Conservation (phyloP, 192 early-diverging fungal species). For the Coemansia sp. region DNA sequence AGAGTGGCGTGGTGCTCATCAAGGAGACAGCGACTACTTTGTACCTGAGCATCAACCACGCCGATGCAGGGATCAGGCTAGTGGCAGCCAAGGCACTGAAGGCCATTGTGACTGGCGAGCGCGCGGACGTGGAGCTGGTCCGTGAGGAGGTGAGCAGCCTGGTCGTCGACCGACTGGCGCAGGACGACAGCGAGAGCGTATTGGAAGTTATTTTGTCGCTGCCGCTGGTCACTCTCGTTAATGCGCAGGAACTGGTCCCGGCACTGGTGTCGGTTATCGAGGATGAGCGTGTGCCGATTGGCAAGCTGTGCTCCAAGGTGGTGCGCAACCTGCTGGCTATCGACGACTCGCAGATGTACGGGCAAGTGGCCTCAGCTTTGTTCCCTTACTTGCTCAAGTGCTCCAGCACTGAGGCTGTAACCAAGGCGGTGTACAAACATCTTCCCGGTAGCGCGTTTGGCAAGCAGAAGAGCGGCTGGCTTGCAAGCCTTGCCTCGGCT, state of each 20-base stretch:
- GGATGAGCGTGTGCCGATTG: constrained; percentile 24
- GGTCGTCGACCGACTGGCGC: constrained; percentile 28
- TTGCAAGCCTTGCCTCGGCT: constrained; percentile 9
- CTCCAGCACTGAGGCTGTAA: constrained; percentile 5
- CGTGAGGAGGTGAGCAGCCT: constrained; percentile 21
- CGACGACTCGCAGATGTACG: constrained; percentile 17
- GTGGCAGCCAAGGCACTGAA: constrained; percentile 69
- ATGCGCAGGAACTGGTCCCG: constrained; percentile 13
- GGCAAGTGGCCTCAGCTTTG: too few species aligned
- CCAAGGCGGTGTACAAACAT: constrained; percentile 8
- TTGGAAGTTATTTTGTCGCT: constrained; percentile 26
- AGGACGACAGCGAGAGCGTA: constrained; percentile 44
- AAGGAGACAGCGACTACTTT: constrained; percentile 76
- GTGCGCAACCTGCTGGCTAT: constrained; percentile 21
- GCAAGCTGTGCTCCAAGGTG: constrained; percentile 4
- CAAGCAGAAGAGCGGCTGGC: constrained; percentile 29
- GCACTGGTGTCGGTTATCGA: constrained; percentile 27
- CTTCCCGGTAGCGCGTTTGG: constrained; percentile 16
- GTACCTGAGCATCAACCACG: constrained; percentile 79
- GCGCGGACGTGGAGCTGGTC: constrained; percentile 23
- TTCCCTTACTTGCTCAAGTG: constrained; percentile 14
- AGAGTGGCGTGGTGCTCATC: constrained; percentile 52
- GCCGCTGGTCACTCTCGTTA: constrained; percentile 18
- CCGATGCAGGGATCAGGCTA: constrained; percentile 68
- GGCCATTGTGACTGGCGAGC: constrained; percentile 57